Base-by-base conservation (phyloP, 2,329 filamentous ascomycete genomes). In the Nothophaeocryptopus gaeumannii region DNA sequence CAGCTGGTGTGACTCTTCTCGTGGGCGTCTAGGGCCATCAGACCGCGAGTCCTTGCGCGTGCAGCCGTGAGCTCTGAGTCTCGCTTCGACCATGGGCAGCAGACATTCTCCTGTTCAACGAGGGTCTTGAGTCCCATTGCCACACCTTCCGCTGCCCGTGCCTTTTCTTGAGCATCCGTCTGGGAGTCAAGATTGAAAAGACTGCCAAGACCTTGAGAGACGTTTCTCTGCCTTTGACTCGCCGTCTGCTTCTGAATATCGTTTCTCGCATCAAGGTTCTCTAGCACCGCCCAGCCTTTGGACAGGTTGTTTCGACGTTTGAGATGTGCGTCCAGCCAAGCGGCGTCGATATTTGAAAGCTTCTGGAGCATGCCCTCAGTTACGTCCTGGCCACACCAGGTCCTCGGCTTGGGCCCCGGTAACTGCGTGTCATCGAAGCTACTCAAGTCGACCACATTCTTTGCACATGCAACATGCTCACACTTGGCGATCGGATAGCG, bases 341-440 rank as follows among this genome's bases (percentile, higher is more conserved):
- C 20, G 20, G 20, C 20, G n/a, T 33, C 35, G 31, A 43, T 33
- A 8, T 12, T 16, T n/a, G 31, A 48, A 20, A 53, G 43, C 33
- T 45, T 41, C 29, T 51, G 39, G 3, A 34, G 45, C n/a, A 49
- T 8, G 9, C 39, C 41, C 5, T 49, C 15, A 15, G 40, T 45
- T 11, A 55, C 30, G 12, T 61, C 52, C 11, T 58, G 51, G 8
- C 45, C 53, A 40, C 64, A 67, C 64, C 64, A 65, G 12, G 60
- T 49, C 20, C 50, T 49, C 13, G 42, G 35, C 14, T 47, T 39
- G 5, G 54, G 45, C 8, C 46, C 48, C 2, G 49, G 45, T 8
- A 45, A 37, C 3, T 38, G 36, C 11, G 39, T 47, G 5, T 39
- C 50, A 13, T 62, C 55, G 5, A 63, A 41, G 2, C 42, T 49